Conservation (phyloP, 1,284 basidiomycete species). For the Ceratobasidium sp. region DNA sequence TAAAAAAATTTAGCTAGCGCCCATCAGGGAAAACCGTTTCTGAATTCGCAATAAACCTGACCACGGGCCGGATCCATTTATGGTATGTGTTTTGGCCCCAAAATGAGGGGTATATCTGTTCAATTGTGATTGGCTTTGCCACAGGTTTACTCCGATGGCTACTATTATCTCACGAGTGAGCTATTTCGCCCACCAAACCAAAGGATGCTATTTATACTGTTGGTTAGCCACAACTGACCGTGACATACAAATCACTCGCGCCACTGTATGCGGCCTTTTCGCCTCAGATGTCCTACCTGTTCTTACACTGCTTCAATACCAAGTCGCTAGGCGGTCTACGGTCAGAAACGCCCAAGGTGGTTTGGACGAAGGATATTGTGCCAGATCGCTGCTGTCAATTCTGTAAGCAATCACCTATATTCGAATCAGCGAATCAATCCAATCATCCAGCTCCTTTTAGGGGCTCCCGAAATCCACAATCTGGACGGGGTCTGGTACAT, state of each 20-base stretch:
- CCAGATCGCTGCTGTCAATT: constrained; percentile 57
- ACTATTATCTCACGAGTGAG: constrained; percentile 52
- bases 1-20: too few species aligned
- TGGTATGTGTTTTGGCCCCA: constrained; percentile 47
- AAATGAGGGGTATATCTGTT: too few species aligned
- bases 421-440: background rate
- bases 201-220: background rate
- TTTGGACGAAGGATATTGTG: constrained; percentile 59
- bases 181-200: background rate
- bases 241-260: constrained; percentile 61
- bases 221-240: constrained; percentile 59
- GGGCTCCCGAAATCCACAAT: constrained; percentile 46
- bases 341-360: constrained; percentile 57
- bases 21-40: too few species aligned
- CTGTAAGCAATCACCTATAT: background rate
- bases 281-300: background rate
- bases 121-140: background rate
- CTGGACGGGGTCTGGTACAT: constrained; percentile 43
- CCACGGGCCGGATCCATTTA: constrained; percentile 60
- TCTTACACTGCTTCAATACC: too few species aligned
- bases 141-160: constrained; percentile 57
- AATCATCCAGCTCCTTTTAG: background rate
- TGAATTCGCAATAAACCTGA: too few species aligned
- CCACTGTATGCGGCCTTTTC: constrained; percentile 50
- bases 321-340: constrained; percentile 58